Base-by-base conservation (phyloP, 257 asterid species). In the Craterostigma plantagineum region DNA sequence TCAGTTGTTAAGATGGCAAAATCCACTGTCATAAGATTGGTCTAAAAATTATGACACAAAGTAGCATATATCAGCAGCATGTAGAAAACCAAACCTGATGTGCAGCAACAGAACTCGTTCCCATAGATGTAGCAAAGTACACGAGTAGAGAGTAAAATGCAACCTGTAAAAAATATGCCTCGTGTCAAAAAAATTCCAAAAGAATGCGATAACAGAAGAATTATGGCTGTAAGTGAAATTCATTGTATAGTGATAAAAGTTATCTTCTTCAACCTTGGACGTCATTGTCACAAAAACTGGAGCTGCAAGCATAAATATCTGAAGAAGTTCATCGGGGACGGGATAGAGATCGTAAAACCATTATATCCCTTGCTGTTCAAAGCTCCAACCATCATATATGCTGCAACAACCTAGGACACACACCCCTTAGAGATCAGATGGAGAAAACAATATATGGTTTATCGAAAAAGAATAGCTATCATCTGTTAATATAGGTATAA, bases 281-380 rank as follows among this genome's bases (percentile, higher is more conserved):
- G 71, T 72, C 95, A 87, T 87, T 53, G 82, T 87, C 52, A 82
- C 45, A 58, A 87, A 87, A 14, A 82, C 92, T 53, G 98, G 98
- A 60, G 91, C 95, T 53, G 98, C 92, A 57, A 87, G 79, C 54
- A 36, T 59, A 68, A 87, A 64, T 61, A 82, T 69, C 68, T 82
- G 75, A 57, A 58, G 64, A 62, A 82, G 71, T 58, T 79, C 79
- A 51, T 55, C 58, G 61, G 48, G 52, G 92, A 79, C 52, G 98
- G 95, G 55, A 82, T 35, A 55, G 95, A 74, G 54, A 82, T 52
- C 50, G 91, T 62, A 70, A 65, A 82, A 46, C 98, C 93, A 53
- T 76, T 74, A 62, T 74, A 87, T 10, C 93, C 95, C 72, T 87
- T 82, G 35, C 34, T 66, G 50, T 59, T 83, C 55, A 87, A 70